Evolutionary conservation across 1,139 yeast genomes (phyloP).

Genomic region (Suhomyces panamericanus): DNA sequence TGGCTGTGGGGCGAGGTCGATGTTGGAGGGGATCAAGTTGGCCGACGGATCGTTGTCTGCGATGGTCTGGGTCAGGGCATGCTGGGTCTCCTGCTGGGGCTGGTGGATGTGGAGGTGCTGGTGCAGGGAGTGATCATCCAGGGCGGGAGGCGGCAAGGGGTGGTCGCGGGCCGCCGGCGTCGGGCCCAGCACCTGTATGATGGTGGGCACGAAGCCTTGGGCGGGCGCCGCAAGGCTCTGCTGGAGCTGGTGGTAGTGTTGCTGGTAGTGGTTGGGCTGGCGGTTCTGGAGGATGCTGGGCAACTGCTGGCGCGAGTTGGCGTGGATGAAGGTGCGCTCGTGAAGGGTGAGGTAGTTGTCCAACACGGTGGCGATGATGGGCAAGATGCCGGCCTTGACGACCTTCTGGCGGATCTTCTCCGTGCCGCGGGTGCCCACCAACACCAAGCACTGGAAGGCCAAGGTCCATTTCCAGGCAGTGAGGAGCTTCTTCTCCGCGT

Average conservation of each 20-base stretch:
- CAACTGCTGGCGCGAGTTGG: constrained; percentile 23
- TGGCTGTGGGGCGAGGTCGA: not conserved
- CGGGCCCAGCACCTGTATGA: not conserved
- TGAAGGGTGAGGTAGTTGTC: constrained; percentile 70
- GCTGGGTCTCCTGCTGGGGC: constrained; percentile 4
- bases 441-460: constrained; percentile 87
- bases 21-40: not conserved
- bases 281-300: constrained; percentile 11
- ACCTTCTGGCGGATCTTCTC: constrained; percentile 82
- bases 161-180: not conserved
- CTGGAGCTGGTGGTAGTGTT: constrained; percentile 7
- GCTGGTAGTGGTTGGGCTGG: constrained; percentile 9
- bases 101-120: constrained; percentile 9
- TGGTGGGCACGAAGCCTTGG: constrained; percentile 1
- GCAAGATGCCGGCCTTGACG: constrained; percentile 88
- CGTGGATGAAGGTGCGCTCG: constrained; percentile 39
- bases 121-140: constrained; percentile 5
- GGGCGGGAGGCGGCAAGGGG: not conserved
- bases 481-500: constrained; percentile 52
- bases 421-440: constrained; percentile 90
- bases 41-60: not conserved
- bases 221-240: constrained; percentile 1
- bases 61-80: not conserved
- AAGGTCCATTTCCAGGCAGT: constrained; percentile 97
- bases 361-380: constrained; percentile 85